phyloP scores from a whole-genome alignment of 805 yeast genomes.

The Myxozyma nipponensis region DNA sequence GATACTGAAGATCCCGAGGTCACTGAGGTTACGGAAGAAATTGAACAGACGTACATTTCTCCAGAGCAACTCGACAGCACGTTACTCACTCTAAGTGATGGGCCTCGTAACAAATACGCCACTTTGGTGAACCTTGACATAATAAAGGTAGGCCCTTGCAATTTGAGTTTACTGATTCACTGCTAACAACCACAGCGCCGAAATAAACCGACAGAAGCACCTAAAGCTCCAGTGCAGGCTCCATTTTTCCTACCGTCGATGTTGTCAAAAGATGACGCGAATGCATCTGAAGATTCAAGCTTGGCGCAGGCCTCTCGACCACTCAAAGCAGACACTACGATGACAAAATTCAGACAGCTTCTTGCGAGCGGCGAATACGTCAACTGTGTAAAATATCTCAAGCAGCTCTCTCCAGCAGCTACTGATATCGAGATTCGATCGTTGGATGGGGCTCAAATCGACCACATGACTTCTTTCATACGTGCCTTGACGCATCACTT shows the following conservation, averaged over 20 bases:
- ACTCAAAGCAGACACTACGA: background rate
- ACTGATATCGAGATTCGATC: slow-evolving; percentile 87
- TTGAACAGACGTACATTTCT: slow-evolving; percentile 30
- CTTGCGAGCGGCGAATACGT: slow-evolving; percentile 43
- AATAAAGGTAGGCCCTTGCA: slow-evolving; percentile 49
- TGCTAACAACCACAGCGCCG: slow-evolving; percentile 39
- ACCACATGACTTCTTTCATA: slow-evolving; percentile 63
- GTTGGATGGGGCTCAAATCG: slow-evolving; percentile 51
- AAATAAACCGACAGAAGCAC: slow-evolving; percentile 85
- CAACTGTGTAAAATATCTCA: slow-evolving; percentile 53
- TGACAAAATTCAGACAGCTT: background rate
- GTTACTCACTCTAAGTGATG: slow-evolving; percentile 68
- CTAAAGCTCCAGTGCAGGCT: slow-evolving; percentile 75
- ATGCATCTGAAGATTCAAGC: slow-evolving; percentile 33
- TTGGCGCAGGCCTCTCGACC: background rate
- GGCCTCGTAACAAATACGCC: slow-evolving; percentile 73
- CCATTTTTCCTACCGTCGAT: slow-evolving; percentile 73
- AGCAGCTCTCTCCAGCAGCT: slow-evolving; percentile 65
- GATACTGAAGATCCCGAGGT: slow-evolving; percentile 71
- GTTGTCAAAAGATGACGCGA: slow-evolving; percentile 45
- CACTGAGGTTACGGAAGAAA: slow-evolving; percentile 53
- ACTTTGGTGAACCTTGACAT: slow-evolving; percentile 78
- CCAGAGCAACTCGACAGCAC: slow-evolving; percentile 61
- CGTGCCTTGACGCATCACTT: slow-evolving; percentile 64
- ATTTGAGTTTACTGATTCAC: background rate